Base-by-base conservation (phyloP, 805 yeast genomes). In the Hagleromyces aurorensis region DNA sequence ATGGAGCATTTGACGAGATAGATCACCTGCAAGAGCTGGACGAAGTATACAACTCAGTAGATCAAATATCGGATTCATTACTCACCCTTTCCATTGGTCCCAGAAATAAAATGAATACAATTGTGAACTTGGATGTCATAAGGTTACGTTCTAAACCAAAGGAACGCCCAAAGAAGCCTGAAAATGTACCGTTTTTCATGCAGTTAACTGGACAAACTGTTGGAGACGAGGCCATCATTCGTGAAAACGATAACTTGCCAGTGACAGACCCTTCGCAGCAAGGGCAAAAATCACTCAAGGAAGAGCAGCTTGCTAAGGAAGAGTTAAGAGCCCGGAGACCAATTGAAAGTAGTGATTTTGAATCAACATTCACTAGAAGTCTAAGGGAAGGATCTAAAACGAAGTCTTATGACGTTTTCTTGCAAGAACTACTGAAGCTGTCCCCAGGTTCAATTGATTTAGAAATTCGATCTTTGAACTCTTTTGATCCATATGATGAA, bases 141-240 rank as follows among this genome's bases (percentile, higher is more conserved):
- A 84, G 75, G 48, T 72, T 70, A 52, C 72, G 98, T 48, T 86
- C 85, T 52, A 89, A 84, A 57, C 96, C 98, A 13, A 75, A 65
- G 29, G 96, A 85, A 52, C 80, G 89, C 1, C 82, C 91, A 19
- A 83, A 82, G 63, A 82, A 77, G 41, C 84, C 95, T 2, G 81
- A 80, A 41, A 69, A 75, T 37, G 74, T 83, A 1, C 81, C 83
- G 13, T 91, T 93, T 56, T 93, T 93, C 65, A 62, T 91, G 36
- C 70, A 74, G 25, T 61, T 79, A 13, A 50, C 72, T 4, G 84
- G 85, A 17, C 73, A 68, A 30, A 64, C 64, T n/a, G 79, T 77
- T 31, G 87, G 86, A 34, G 84, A 78, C 48, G 70, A 73, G 16
- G 85, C 86, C 0, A 47, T 61, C 4, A 55, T 37, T 7, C 55